These are phyloP conservation scores for Poa pratensis DNA, from an alignment of 176 grass and related monocot genomes.

Conservation along the genomic window DNA sequence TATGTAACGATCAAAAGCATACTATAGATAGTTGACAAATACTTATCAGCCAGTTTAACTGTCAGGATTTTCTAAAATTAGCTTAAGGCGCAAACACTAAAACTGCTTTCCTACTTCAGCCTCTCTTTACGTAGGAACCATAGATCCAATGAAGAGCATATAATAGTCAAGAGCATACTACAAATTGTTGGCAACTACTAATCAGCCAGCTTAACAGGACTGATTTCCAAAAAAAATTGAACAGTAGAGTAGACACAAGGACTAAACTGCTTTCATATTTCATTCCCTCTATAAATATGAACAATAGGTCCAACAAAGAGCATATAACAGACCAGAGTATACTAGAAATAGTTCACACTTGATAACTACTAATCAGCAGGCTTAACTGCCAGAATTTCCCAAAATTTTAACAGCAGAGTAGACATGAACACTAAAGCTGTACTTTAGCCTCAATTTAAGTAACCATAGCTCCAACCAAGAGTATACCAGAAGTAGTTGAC, in stretches of 20 bases:
- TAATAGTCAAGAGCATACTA: not conserved
- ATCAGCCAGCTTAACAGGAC: not conserved
- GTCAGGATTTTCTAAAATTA: not conserved
- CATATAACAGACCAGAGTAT: not conserved
- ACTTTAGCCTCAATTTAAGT: too few relatives aligned
- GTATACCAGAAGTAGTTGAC: not conserved
- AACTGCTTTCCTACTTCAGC: not conserved
- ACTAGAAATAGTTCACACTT: not conserved
- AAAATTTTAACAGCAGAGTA: too few relatives aligned
- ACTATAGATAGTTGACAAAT: not conserved
- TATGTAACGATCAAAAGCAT: not conserved
- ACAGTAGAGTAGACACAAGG: not conserved
- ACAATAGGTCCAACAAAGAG: not conserved
- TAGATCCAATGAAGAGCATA: not conserved
- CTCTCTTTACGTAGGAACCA: not conserved
- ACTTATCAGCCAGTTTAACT: not conserved
- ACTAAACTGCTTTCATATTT: not conserved
- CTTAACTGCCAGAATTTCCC: too few relatives aligned
- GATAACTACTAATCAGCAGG: too few relatives aligned
- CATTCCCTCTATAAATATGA: not conserved
- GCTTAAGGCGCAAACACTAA: not conserved
- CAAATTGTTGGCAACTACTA: not conserved
- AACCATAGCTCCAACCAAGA: not conserved
- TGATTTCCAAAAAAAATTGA: too few relatives aligned
- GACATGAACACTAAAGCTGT: too few relatives aligned